A percentile compares a stretch with the other conserved stretches of the same genome.
phyloP scores from a whole-genome alignment of 495 filamentous ascomycete species.

The Amniculicola lignicola region DNA sequence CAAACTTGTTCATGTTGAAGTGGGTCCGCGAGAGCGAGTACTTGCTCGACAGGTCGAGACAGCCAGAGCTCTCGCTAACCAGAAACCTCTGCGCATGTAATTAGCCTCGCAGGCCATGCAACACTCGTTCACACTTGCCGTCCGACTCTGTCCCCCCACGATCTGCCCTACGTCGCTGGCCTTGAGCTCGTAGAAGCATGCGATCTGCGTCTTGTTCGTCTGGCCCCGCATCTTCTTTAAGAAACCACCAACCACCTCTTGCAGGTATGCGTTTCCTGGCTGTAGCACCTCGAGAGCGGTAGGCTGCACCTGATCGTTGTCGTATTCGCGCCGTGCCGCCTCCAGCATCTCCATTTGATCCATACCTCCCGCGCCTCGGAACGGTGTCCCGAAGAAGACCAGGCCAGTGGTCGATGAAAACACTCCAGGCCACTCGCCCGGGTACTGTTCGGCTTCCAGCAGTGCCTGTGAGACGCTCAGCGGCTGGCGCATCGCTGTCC shows the following conservation, averaged over 20 bases:
- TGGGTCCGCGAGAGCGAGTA: slow-evolving; percentile 25
- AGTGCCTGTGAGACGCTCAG: slow-evolving; percentile 15
- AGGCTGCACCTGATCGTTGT: slow-evolving; percentile 17
- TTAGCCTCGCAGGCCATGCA: background rate
- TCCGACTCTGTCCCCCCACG: slow-evolving; percentile 9
- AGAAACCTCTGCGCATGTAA: slow-evolving; percentile 17
- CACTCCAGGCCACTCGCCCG: slow-evolving; percentile 14
- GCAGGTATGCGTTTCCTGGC: slow-evolving; percentile 19
- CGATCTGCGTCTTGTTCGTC: slow-evolving; percentile 12
- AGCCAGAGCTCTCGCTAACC: slow-evolving; percentile 27
- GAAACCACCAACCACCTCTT: slow-evolving; percentile 25
- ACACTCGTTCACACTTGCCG: background rate
- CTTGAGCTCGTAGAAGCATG: slow-evolving; percentile 26
- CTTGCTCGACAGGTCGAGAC: slow-evolving; percentile 22
- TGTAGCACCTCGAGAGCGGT: slow-evolving; percentile 18
- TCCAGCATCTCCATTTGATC: slow-evolving; percentile 23
- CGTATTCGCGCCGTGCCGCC: slow-evolving; percentile 12
- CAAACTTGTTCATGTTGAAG: slow-evolving; percentile 32
- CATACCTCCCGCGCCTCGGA: slow-evolving; percentile 19
- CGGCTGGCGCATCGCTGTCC: too few relatives aligned
- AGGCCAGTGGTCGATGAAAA: slow-evolving; percentile 14
- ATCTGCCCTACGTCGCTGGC: slow-evolving; percentile 20
- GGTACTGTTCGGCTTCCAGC: slow-evolving; percentile 9
- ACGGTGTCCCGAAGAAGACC: slow-evolving; percentile 19
- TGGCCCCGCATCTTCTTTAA: slow-evolving; percentile 11